A percentile compares a stretch with the other conserved stretches of the same genome.
phyloP scores from a whole-genome alignment of 163 green algal species.

The Scenedesmus sp. region DNA sequence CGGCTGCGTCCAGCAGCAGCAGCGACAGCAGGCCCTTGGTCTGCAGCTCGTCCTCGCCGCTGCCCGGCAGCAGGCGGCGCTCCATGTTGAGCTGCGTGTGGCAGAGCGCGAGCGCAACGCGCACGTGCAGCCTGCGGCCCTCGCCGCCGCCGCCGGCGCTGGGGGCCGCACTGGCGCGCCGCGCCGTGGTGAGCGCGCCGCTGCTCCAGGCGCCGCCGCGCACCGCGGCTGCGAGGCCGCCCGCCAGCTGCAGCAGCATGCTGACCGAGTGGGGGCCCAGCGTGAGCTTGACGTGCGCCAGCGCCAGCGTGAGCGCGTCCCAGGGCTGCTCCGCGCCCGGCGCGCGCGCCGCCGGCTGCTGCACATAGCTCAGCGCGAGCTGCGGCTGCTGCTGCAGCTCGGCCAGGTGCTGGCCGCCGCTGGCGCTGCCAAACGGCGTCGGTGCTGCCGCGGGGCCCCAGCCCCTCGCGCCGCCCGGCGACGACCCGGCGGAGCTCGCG shows the following conservation, averaged over 20 bases:
- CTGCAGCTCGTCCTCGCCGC: background rate
- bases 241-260: constrained; percentile 37
- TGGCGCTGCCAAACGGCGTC: background rate
- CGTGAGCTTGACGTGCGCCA: constrained; percentile 17
- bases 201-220: background rate
- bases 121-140: background rate
- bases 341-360: constrained; percentile 19
- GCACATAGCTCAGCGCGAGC: constrained; percentile 12
- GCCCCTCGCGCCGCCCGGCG: background rate
- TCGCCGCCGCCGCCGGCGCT: background rate
- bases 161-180: background rate
- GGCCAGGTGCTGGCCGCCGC: background rate
- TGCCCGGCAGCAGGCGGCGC: constrained; percentile 6
- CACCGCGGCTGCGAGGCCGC: constrained; percentile 3
- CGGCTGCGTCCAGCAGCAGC: constrained; percentile 28
- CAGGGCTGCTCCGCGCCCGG: too few species aligned
- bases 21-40: constrained; percentile 15
- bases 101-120: constrained; percentile 4
- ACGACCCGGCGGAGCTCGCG: background rate
- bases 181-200: background rate
- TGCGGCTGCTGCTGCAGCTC: constrained; percentile 24
- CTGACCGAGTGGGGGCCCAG: constrained; percentile 31
- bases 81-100: constrained; percentile 35
- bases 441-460: background rate
- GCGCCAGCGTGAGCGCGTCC: background rate